These are phyloP conservation scores for Penicillium psychrosexuale DNA, from an alignment of 2,329 filamentous ascomycete species.

Conservation along the genomic window DNA sequence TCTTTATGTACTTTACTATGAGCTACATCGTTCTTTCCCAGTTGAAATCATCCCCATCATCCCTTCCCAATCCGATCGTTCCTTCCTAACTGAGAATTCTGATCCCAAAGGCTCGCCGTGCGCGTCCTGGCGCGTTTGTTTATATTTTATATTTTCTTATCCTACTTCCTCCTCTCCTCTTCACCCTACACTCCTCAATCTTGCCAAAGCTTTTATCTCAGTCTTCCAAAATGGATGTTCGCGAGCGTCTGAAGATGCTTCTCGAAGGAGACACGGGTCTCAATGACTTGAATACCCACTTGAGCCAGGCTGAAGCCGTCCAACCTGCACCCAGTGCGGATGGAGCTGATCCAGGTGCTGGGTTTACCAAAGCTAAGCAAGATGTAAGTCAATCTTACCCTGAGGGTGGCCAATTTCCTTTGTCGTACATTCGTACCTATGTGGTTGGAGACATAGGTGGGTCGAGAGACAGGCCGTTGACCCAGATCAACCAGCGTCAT, in stretches of 20 bases:
- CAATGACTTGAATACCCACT: neutral
- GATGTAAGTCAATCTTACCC: slow-evolving; percentile 3
- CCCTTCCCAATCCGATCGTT: neutral
- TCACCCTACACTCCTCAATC: neutral
- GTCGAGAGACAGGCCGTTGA: slow-evolving; percentile 1
- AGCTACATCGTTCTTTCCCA: neutral
- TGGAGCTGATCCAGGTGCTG: neutral
- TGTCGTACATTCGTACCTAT: slow-evolving; percentile 4
- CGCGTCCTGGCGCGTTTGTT: neutral
- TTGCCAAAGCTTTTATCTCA: neutral
- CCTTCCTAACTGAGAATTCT: neutral
- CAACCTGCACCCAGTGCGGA: neutral
- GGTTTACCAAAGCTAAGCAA: neutral
- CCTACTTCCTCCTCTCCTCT: neutral
- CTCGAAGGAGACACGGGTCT: neutral
- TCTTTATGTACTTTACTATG: neutral
- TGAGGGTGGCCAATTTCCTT: neutral
- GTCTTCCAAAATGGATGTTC: neutral
- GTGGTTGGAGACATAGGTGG: neutral
- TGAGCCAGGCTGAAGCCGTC: neutral
- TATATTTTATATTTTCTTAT: neutral
- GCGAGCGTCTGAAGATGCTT: neutral
- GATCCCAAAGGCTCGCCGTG: neutral
- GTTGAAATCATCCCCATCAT: neutral
- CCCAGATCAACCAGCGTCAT: neutral